Conservation (phyloP, 441 rosid species). For the Populus hybrid region DNA sequence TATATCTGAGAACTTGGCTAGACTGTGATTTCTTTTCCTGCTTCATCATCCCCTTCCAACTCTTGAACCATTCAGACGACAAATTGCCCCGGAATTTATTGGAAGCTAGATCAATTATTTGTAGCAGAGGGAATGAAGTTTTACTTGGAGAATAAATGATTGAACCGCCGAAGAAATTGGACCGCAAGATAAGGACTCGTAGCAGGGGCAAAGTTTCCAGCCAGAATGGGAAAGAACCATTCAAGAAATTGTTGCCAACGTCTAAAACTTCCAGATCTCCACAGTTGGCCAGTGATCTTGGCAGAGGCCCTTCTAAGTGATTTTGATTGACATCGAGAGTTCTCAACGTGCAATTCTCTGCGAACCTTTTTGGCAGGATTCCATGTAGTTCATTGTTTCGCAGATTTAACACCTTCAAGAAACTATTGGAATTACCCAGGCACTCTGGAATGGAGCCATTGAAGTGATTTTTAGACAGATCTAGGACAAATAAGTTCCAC, state of each 20-base stretch:
- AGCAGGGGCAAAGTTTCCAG: too few relatives aligned
- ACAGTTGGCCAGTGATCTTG: conserved; percentile 21
- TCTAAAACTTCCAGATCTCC: background rate
- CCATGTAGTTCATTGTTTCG: background rate
- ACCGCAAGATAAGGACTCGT: too few relatives aligned
- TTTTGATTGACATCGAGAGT: conserved; percentile 20
- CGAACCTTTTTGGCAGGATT: background rate
- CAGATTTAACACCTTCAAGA: conserved; percentile 1
- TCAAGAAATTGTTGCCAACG: too few relatives aligned
- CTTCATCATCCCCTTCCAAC: conserved; percentile 11
- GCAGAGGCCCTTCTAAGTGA: conserved; percentile 12
- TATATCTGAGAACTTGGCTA: background rate
- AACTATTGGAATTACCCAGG: background rate
- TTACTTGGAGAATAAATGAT: background rate
- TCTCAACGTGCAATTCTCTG: conserved; percentile 1
- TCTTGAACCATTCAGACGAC: background rate
- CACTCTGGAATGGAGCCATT: conserved; percentile 13
- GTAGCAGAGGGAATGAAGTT: conserved; percentile 1
- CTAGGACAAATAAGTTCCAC: background rate
- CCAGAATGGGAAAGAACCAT: too few relatives aligned
- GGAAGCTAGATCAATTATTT: conserved; percentile 9
- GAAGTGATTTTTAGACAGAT: conserved; percentile 8
- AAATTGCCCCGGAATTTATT: conserved; percentile 1
- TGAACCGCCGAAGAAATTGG: conserved; percentile 4
- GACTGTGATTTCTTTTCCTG: background rate